Conservation (phyloP, 352 stramenopile species). For the Phytophthora idaei region DNA sequence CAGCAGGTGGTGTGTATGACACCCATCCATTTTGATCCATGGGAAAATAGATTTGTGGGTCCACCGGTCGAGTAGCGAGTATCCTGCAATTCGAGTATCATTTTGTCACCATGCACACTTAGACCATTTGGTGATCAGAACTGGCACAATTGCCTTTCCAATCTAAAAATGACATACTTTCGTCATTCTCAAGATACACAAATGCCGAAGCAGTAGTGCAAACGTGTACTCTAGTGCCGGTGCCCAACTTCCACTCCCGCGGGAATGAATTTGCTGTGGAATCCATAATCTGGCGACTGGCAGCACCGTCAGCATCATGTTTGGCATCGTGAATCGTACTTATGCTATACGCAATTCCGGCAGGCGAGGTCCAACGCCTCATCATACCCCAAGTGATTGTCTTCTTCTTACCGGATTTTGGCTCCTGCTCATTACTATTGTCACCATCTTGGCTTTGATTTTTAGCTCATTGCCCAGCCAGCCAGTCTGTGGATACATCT, state of each 20-base stretch:
- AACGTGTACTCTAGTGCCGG: not conserved
- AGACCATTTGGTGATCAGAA: not conserved
- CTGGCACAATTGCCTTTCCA: not conserved
- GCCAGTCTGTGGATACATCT: not conserved
- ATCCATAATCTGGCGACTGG: not conserved
- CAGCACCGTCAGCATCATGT: too few relatives aligned
- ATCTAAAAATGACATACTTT: not conserved
- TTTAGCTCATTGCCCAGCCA: not conserved
- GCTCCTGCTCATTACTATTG: not conserved
- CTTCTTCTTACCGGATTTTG: not conserved
- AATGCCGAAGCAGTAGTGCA: not conserved
- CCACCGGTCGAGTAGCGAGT: not conserved
- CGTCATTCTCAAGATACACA: not conserved
- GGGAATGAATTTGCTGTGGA: not conserved
- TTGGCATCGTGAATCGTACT: not conserved
- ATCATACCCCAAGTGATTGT: not conserved
- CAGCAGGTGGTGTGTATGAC: not conserved
- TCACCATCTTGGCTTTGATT: not conserved
- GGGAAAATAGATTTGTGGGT: not conserved
- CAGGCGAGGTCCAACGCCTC: not conserved
- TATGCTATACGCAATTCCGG: not conserved
- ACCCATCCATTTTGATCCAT: conserved; percentile 1
- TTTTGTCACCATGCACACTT: not conserved
- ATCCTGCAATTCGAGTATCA: not conserved
- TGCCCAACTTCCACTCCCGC: conserved; percentile 2